These are phyloP conservation scores for Neurospora tetraspora DNA, from an alignment of 495 filamentous ascomycete genomes.

Conservation along the genomic window DNA sequence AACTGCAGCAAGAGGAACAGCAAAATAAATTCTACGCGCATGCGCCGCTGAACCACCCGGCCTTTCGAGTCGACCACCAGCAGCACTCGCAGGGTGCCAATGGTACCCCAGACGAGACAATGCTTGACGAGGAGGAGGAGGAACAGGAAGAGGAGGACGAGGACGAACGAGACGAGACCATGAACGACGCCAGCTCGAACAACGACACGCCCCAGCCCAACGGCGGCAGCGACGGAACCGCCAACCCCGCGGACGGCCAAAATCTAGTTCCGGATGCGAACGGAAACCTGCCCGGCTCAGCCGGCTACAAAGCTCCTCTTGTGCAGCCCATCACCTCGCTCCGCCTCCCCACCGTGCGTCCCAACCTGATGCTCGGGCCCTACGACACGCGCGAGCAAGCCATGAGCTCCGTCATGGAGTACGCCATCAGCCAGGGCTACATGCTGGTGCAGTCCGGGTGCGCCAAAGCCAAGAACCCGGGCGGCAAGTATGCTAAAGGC, in stretches of 20 bases:
- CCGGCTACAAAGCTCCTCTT: conserved; percentile 3
- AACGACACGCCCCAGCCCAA: background rate
- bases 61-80: background rate
- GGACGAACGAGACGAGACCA: background rate
- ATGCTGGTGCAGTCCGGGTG: conserved; percentile 14
- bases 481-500: conserved; percentile 5
- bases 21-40: background rate
- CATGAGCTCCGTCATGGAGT: conserved; percentile 11
- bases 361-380: conserved; percentile 16
- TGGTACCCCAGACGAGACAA: background rate
- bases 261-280: background rate
- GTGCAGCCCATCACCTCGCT: conserved; percentile 10
- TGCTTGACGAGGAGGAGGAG: background rate
- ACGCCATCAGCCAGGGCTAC: conserved; percentile 21
- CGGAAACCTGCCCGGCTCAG: background rate
- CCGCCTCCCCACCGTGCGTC: conserved; percentile 11
- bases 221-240: background rate
- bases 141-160: conserved; percentile 3
- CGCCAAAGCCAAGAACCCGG: conserved; percentile 7
- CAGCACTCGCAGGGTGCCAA: background rate
- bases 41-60: background rate
- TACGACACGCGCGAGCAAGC: conserved; percentile 15
- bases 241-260: background rate
- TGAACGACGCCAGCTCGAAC: background rate
- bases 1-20: background rate